Percentiles rank a stretch among this genome's conserved stretches.
Evolutionary conservation across 2,329 filamentous ascomycete genomes (phyloP).

Genomic region (Neopestalotiopsis rosae): DNA sequence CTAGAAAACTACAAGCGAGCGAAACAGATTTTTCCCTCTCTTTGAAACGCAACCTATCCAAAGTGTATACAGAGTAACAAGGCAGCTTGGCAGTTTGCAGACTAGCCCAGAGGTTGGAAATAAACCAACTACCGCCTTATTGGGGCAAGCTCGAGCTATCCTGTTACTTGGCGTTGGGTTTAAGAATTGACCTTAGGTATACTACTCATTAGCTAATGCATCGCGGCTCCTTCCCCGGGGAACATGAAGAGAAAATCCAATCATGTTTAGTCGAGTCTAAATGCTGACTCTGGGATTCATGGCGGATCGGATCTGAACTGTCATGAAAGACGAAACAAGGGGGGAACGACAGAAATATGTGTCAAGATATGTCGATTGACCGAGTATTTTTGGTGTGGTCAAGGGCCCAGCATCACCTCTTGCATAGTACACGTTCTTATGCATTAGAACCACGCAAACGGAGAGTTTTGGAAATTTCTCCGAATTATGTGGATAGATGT

Average conservation of each 20-base stretch:
- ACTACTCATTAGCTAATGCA: slow-evolving; percentile 4
- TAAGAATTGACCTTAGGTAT: neutral
- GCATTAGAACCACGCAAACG: neutral
- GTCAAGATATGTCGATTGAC: neutral
- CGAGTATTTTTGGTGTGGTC: no score
- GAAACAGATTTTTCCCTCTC: no score
- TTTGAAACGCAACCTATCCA: no score
- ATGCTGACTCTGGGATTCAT: neutral
- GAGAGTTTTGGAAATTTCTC: neutral
- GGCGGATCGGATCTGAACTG: neutral
- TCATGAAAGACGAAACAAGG: neutral
- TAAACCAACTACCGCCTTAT: neutral
- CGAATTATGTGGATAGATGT: neutral
- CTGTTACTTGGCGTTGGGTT: neutral
- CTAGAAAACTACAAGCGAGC: no score
- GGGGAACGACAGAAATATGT: neutral
- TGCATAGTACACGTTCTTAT: neutral
- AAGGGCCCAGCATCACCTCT: neutral
- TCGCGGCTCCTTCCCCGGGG: slow-evolving; percentile 3
- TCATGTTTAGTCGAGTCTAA: neutral
- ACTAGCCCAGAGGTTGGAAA: slow-evolving; percentile 2
- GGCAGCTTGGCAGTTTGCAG: neutral
- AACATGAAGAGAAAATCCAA: neutral
- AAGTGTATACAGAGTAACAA: neutral
- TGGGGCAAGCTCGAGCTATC: neutral